Percentiles rank a stretch among this genome's conserved stretches.
Conservation (phyloP, 1,139 yeast species). For the Sugiyamaella sp. region DNA sequence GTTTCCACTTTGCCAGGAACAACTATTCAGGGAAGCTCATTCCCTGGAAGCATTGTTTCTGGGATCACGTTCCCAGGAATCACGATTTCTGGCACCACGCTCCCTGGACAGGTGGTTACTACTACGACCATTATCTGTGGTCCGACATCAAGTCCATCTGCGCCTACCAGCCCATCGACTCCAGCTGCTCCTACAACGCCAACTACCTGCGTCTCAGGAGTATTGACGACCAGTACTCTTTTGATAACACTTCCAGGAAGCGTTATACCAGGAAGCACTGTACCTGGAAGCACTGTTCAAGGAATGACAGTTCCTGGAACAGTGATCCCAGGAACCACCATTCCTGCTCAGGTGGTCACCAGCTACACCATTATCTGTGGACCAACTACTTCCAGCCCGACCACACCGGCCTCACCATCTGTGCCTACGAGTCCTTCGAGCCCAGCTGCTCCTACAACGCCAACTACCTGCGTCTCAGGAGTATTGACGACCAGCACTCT, state of each 20-base stretch:
- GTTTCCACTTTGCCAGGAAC: conserved; percentile 26
- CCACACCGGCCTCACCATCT: conserved; percentile 4
- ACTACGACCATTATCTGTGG: conserved; percentile 13
- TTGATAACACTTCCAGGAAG: too few relatives aligned
- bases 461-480: background rate
- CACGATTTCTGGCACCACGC: conserved; percentile 26
- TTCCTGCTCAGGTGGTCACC: conserved; percentile 11
- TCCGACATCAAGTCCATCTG: conserved; percentile 1
- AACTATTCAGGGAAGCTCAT: conserved; percentile 27
- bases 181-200: conserved; percentile 15
- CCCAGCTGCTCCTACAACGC: conserved; percentile 4
- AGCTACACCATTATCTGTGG: background rate
- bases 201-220: background rate
- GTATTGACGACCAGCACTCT: background rate
- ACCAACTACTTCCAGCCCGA: background rate
- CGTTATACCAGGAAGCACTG: conserved; percentile 24
- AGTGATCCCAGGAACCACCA: conserved; percentile 30
- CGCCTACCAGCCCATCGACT: conserved; percentile 10
- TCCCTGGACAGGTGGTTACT: conserved; percentile 21
- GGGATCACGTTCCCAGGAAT: conserved; percentile 27
- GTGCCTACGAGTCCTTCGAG: conserved; percentile 3
- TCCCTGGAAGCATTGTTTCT: conserved; percentile 26
- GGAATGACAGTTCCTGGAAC: conserved; percentile 30
- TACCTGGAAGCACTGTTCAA: conserved; percentile 24
- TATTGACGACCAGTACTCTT: conserved; percentile 18